Conservation (phyloP, 1,284 basidiomycete genomes). For the Naganishia sp. region DNA sequence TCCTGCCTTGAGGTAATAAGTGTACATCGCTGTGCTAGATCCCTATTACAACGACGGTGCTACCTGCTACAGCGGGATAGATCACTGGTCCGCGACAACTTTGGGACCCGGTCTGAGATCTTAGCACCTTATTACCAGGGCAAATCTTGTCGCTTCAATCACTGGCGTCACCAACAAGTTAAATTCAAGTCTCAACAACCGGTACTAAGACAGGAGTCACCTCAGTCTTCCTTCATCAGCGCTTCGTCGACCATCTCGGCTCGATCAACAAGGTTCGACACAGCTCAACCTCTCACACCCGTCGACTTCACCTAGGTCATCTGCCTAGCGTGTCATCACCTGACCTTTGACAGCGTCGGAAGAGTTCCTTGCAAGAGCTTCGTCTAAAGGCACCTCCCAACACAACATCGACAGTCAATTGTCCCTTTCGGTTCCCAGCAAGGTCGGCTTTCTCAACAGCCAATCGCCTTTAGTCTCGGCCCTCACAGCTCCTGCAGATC, state of each 20-base stretch:
- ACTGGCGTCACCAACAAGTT: conserved; percentile 3
- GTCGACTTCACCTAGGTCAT: conserved; percentile 10
- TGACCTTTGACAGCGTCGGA: conserved; percentile 6
- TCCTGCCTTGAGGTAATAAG: conserved; percentile 4
- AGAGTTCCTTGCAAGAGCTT: conserved; percentile 5
- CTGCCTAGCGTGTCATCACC: conserved; percentile 2
- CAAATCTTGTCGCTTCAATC: conserved; percentile 6
- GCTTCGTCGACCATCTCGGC: conserved; percentile 4
- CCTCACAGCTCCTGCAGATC: neutral
- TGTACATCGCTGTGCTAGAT: conserved; percentile 13
- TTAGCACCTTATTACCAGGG: conserved; percentile 3
- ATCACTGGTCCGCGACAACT: conserved; percentile 3
- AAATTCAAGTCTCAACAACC: conserved; percentile 6
- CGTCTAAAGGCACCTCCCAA: neutral
- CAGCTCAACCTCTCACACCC: conserved; percentile 1
- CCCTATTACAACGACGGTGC: conserved; percentile 1
- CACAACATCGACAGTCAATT: neutral
- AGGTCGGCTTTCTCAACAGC: conserved; percentile 47
- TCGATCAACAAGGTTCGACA: conserved; percentile 1
- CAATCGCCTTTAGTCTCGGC: neutral
- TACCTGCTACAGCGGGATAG: neutral
- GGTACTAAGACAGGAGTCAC: neutral
- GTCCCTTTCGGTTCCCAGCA: conserved; percentile 87
- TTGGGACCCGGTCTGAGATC: conserved; percentile 6
- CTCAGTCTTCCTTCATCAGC: neutral